phyloP scores from a whole-genome alignment of 2,329 filamentous ascomycete genomes.

The Didymella glomerata region DNA sequence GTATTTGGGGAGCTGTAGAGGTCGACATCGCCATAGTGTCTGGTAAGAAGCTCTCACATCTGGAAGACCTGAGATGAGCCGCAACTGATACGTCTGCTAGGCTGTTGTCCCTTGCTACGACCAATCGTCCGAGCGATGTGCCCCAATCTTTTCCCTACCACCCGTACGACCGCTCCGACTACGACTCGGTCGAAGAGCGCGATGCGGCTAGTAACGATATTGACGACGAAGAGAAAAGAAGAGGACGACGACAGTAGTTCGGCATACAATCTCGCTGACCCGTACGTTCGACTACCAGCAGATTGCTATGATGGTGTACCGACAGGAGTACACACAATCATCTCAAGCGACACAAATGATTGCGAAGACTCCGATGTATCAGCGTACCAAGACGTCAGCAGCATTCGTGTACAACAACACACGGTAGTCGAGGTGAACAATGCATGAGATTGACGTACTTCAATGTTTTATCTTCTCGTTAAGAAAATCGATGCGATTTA shows the following conservation, averaged over 20 bases:
- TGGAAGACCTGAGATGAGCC: neutral
- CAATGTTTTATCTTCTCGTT: neutral
- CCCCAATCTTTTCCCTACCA: neutral
- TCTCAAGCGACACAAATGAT: neutral
- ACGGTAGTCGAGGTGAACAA: neutral
- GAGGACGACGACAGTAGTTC: neutral
- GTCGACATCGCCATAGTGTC: constrained; percentile 14
- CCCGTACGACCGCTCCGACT: neutral
- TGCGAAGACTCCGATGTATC: neutral
- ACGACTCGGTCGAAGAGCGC: neutral
- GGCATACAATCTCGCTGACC: neutral
- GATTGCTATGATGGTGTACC: neutral
- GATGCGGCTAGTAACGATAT: neutral
- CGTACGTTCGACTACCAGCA: neutral
- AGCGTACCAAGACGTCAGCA: neutral
- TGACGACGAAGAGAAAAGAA: neutral
- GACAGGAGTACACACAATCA: neutral
- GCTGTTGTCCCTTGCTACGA: neutral
- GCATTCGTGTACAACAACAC: neutral
- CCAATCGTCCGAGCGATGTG: neutral
- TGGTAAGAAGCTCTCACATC: neutral
- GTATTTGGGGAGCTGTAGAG: constrained; percentile 18
- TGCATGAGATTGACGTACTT: neutral
- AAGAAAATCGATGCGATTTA: neutral
- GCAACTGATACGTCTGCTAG: neutral